Evolutionary conservation across 805 yeast genomes (phyloP).

Genomic region (Wickerhamiella australiensis): DNA sequence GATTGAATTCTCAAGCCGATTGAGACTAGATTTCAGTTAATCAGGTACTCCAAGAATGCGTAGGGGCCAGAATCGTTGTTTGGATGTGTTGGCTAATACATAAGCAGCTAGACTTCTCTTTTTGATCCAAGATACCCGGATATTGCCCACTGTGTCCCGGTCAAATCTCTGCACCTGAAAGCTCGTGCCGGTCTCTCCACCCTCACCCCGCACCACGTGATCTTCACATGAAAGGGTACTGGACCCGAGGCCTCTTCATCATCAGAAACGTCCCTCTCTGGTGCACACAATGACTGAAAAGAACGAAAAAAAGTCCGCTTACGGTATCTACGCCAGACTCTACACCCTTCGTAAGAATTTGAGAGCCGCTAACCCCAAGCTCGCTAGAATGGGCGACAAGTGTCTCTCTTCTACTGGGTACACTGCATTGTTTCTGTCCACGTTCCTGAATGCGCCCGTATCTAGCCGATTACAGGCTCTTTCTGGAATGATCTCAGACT

Average conservation of each 20-base stretch:
- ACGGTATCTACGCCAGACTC: slow-evolving; percentile 15
- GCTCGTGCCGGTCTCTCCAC: no score
- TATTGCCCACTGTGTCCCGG: no score
- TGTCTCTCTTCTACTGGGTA: slow-evolving; percentile 24
- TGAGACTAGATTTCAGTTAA: no score
- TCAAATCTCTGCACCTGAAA: no score
- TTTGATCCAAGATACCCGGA: no score
- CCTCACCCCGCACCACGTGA: slow-evolving; percentile 7
- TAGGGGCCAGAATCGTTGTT: no score
- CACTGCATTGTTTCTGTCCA: slow-evolving; percentile 21
- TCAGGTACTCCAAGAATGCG: no score
- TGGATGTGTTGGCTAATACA: no score
- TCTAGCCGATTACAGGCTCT: slow-evolving; percentile 12
- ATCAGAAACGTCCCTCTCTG: not conserved
- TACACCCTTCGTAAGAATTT: slow-evolving; percentile 12
- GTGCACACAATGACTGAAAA: not conserved
- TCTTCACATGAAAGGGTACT: not conserved
- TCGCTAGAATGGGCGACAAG: slow-evolving; percentile 17
- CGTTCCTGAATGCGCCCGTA: slow-evolving; percentile 14
- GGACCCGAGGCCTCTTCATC: not conserved
- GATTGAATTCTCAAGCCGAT: no score
- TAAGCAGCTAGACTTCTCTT: no score
- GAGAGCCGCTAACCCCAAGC: slow-evolving; percentile 14
- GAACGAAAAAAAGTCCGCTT: not conserved
- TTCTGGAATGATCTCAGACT: slow-evolving; percentile 18